phyloP scores from a whole-genome alignment of 371 early-diverging fungal genomes.

The Zychaea mexicana region DNA sequence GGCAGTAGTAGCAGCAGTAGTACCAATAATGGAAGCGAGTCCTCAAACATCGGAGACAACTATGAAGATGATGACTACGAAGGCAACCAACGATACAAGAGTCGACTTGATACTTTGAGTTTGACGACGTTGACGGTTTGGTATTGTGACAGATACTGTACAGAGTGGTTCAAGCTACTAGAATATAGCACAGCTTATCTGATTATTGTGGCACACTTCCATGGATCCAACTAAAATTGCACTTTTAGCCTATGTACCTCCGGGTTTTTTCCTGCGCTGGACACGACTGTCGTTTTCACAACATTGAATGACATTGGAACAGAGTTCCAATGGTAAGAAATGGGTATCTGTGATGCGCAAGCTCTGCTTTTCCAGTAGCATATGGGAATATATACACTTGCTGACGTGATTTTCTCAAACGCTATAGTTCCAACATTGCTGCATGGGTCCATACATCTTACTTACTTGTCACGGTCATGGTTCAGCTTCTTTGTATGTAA shows the following conservation, averaged over 20 bases:
- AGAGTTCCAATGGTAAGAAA: slow-evolving; percentile 2
- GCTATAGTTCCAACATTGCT: slow-evolving; percentile 38
- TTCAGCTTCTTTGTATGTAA: slow-evolving; percentile 72
- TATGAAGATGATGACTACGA: background rate
- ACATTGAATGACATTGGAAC: slow-evolving; percentile 1
- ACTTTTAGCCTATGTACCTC: slow-evolving; percentile 33
- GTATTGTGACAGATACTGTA: background rate
- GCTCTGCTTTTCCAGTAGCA: too few species aligned
- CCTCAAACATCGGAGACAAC: background rate
- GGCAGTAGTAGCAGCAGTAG: too few species aligned
- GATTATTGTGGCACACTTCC: background rate
- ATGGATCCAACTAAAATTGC: background rate
- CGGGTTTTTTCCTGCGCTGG: slow-evolving; percentile 55
- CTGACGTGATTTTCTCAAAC: too few species aligned
- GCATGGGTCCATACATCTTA: slow-evolving; percentile 79
- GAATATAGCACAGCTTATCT: too few species aligned
- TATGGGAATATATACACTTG: too few species aligned
- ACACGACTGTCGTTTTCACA: background rate
- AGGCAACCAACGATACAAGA: background rate
- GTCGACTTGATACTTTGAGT: background rate
- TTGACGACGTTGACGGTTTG: background rate
- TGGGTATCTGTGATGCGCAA: too few species aligned
- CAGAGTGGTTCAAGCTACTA: background rate
- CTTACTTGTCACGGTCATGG: slow-evolving; percentile 68
- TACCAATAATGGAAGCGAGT: too few species aligned